These are phyloP conservation scores for Pyrenochaeta sp. DNA, from an alignment of 2,329 filamentous ascomycete species.

Conservation along the genomic window DNA sequence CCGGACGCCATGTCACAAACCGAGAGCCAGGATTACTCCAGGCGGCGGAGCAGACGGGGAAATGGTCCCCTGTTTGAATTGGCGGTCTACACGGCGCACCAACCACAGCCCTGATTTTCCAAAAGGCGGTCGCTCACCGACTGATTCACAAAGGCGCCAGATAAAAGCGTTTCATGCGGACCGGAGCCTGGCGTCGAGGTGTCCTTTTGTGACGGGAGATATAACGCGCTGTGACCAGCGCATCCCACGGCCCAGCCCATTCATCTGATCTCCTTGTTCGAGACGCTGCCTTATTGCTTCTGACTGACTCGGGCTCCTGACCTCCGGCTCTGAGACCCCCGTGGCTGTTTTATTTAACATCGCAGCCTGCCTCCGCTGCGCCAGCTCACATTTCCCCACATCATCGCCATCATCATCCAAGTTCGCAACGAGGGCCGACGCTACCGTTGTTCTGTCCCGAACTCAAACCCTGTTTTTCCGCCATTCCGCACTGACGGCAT, in stretches of 20 bases:
- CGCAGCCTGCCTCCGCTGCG: conserved; percentile 12
- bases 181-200: conserved; percentile 31
- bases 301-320: conserved; percentile 48
- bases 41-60: conserved; percentile 30
- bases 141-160: conserved; percentile 30
- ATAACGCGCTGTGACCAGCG: conserved; percentile 40
- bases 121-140: conserved; percentile 44
- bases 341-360: conserved; percentile 16
- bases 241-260: conserved; percentile 41
- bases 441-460: conserved; percentile 23
- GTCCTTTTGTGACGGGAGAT: conserved; percentile 32
- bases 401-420: too few relatives aligned
- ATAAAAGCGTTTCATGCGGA: conserved; percentile 34
- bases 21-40: conserved; percentile 32
- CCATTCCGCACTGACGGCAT: conserved; percentile 31
- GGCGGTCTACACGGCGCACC: conserved; percentile 24
- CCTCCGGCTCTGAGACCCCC: conserved; percentile 14
- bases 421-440: conserved; percentile 17
- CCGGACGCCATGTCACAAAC: conserved; percentile 26
- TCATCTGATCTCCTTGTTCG: conserved; percentile 37
- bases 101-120: conserved; percentile 27
- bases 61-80: conserved; percentile 26
- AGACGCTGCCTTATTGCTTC: conserved; percentile 42
- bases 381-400: conserved; percentile 15
- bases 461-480: conserved; percentile 26